Evolutionary conservation across 2,329 filamentous ascomycete species (phyloP).

Genomic region (Venturia oleaginea): DNA sequence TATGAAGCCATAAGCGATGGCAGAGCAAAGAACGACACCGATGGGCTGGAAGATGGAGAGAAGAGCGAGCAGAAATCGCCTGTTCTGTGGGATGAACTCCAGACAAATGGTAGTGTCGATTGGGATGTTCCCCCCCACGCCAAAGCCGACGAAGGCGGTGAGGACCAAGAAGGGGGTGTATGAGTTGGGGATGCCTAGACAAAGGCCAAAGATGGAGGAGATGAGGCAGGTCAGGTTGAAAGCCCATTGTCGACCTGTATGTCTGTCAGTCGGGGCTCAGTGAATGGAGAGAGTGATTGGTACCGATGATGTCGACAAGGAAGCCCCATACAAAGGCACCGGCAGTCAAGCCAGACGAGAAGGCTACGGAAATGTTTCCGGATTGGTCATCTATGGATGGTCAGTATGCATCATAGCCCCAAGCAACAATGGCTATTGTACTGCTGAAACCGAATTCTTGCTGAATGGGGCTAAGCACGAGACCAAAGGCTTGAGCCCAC

Average conservation of each 20-base stretch:
- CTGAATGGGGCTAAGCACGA: slow-evolving; percentile 44
- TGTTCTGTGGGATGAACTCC: slow-evolving; percentile 43
- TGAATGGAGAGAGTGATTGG: not conserved
- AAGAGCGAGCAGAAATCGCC: slow-evolving; percentile 44
- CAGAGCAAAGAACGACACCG: slow-evolving; percentile 29
- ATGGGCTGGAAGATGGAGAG: slow-evolving; percentile 45
- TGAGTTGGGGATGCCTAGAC: slow-evolving; percentile 53
- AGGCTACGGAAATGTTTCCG: slow-evolving; percentile 47
- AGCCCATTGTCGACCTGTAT: slow-evolving; percentile 48
- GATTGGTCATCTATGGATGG: slow-evolving; percentile 23
- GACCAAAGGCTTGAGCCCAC: slow-evolving; percentile 34
- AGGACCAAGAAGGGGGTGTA: slow-evolving; percentile 50
- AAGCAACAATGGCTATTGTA: slow-evolving; percentile 52
- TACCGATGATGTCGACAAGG: slow-evolving; percentile 66
- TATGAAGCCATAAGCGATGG: slow-evolving; percentile 65
- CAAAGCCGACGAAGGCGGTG: slow-evolving; percentile 60
- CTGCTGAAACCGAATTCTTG: slow-evolving; percentile 46
- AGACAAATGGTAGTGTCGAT: slow-evolving; percentile 46
- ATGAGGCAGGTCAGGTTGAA: slow-evolving; percentile 72
- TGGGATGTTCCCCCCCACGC: slow-evolving; percentile 56
- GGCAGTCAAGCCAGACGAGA: slow-evolving; percentile 45
- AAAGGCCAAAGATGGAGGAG: slow-evolving; percentile 61
- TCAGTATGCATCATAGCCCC: slow-evolving; percentile 29
- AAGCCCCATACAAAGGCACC: slow-evolving; percentile 57
- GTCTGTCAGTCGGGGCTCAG: not conserved